Evolutionary conservation across 1,284 basidiomycete species (phyloP), one percentile per base, ranked within the genome.

Genomic region (Gomphus bonarii): DNA sequence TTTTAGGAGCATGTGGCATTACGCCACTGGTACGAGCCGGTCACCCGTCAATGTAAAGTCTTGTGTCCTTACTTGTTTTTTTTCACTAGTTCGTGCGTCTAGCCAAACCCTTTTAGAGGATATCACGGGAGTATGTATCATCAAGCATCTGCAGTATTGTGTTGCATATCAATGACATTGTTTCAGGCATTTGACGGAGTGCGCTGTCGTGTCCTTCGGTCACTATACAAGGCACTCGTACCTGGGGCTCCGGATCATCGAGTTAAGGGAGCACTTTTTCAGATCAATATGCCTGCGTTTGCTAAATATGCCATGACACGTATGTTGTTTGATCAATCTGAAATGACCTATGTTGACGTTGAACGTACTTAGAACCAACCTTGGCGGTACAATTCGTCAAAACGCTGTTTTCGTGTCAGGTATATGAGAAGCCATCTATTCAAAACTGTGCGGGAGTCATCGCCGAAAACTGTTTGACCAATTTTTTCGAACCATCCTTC

Each of bases 231-330:
- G 36, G 81, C 85, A 0, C 73, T 95, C 48, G 76, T 82, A 55
- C 81, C 85, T 3, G 88, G 85, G 1, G 79, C 77, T 22, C 88
- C 91, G 44, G 90, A 92, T 63, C 91, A 95, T 68, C 78, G 85
- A 46, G 91, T 94, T 82, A 97, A 97, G 72, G 91, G 91, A 14
- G 92, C 93, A 0, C 71, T 97, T 10, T 93, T 91, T 78, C 86
- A 91, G 4, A 71, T 97, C 30, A 86, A 86, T 62, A 73, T 75
- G 30, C 75, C 81, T 14, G 74, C 75, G 5, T 84, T 88, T 60
- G 74, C 69, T 10, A 82, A 79, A 68, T 84, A 83, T 69, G 82
- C 83, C 0, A 73, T 80, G 25, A 70, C 74, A 50, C 81, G 82
- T 82, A 62, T 59, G 72, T 62, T 8, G 49, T 20, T 38, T 42